Evolutionary conservation across 345 rosid species (phyloP).

Genomic region (Cardiospermum halicacabum): DNA sequence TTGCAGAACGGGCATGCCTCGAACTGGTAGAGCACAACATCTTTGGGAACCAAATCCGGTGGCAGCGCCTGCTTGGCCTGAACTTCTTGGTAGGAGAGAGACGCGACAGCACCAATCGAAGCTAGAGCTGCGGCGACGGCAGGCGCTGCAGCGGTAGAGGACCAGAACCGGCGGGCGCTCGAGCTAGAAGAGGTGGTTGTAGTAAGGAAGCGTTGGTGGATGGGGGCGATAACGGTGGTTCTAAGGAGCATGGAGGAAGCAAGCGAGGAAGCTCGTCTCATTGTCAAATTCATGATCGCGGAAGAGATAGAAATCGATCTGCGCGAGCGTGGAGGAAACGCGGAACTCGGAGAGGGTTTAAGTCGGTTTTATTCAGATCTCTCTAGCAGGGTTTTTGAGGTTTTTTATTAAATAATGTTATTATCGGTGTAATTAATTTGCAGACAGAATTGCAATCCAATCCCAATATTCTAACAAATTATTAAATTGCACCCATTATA

Average conservation of each 20-base stretch:
- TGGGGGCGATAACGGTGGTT: conserved; percentile 23
- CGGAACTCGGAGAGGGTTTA: neutral
- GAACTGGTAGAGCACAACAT: conserved; percentile 82
- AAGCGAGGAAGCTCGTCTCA: conserved; percentile 38
- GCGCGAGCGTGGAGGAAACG: neutral
- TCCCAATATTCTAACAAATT: too few species aligned
- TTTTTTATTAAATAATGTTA: neutral
- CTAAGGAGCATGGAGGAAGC: conserved; percentile 33
- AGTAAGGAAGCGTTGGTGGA: conserved; percentile 25
- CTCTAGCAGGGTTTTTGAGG: neutral
- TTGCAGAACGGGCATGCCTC: conserved; percentile 94
- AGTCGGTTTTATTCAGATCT: neutral
- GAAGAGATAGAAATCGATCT: neutral
- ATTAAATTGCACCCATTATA: too few species aligned
- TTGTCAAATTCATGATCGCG: conserved; percentile 1
- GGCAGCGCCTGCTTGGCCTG: conserved; percentile 54
- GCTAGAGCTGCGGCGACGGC: conserved; percentile 33
- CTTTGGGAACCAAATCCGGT: conserved; percentile 46
- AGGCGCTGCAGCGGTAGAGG: conserved; percentile 21
- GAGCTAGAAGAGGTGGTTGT: conserved; percentile 28
- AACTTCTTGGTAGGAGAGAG: conserved; percentile 33
- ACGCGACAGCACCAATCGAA: conserved; percentile 17
- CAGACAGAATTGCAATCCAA: neutral
- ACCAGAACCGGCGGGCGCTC: conserved; percentile 21
- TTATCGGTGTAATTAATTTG: neutral